These are phyloP conservation scores for Pisolithus microcarpus DNA, from an alignment of 768 basidiomycete species.

Conservation along the genomic window DNA sequence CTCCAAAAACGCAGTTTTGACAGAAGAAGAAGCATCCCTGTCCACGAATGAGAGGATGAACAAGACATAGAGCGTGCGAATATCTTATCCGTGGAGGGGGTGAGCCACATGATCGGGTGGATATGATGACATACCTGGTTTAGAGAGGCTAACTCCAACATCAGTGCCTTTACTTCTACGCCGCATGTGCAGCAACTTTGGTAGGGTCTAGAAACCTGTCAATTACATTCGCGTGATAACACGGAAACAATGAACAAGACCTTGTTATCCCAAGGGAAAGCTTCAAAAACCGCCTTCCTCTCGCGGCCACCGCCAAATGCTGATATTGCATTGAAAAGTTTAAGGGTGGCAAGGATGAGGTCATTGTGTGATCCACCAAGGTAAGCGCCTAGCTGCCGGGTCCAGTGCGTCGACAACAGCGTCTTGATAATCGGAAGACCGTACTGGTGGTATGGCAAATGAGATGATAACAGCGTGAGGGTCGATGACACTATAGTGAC, in stretches of 20 bases:
- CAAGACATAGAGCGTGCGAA: conserved; percentile 66
- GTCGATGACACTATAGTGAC: conserved; percentile 51
- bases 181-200: conserved; percentile 65
- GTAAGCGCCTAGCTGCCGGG: conserved; percentile 54
- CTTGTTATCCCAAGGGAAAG: conserved; percentile 76
- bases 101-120: not conserved
- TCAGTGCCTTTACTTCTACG: conserved; percentile 45
- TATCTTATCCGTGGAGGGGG: conserved; percentile 42
- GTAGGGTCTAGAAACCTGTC: conserved; percentile 40
- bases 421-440: conserved; percentile 58
- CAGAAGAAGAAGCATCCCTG: conserved; percentile 34
- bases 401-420: conserved; percentile 49
- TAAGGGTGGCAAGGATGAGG: conserved; percentile 57
- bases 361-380: conserved; percentile 58
- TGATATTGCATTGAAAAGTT: conserved; percentile 55
- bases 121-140: conserved; percentile 44
- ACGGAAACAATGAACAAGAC: conserved; percentile 27
- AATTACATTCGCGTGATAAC: not conserved
- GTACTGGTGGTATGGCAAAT: conserved; percentile 59
- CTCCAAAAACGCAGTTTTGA: conserved; percentile 63
- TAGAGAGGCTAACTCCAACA: conserved; percentile 33
- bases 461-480: conserved; percentile 56
- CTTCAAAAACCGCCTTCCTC: conserved; percentile 53
- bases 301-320: conserved; percentile 61
- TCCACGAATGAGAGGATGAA: conserved; percentile 72